phyloP scores from a whole-genome alignment of 2,329 filamentous ascomycete species.

The Calonectria fujianensis region DNA sequence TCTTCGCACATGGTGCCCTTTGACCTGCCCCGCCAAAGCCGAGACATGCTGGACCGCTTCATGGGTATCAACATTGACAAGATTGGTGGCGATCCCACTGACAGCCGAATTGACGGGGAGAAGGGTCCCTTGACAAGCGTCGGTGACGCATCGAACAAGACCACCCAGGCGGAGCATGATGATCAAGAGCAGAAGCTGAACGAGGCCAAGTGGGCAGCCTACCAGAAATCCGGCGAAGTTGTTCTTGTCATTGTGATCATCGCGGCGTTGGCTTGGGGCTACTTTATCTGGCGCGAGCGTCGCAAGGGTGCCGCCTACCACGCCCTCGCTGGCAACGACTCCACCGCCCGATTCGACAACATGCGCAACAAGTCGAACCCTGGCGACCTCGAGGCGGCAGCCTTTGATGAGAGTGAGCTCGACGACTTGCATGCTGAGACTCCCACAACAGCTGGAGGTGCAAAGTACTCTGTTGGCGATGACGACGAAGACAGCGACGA shows the following conservation, averaged over 20 bases:
- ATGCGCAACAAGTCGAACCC: constrained; percentile 68
- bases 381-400: constrained; percentile 76
- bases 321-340: constrained; percentile 66
- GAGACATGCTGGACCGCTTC: constrained; percentile 98
- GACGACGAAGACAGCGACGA: constrained; percentile 64
- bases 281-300: constrained; percentile 79
- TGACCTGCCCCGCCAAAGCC: constrained; percentile 88
- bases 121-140: constrained; percentile 86
- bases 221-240: constrained; percentile 90
- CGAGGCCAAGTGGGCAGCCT: constrained; percentile 90
- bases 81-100: constrained; percentile 87
- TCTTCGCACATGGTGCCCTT: constrained; percentile 99
- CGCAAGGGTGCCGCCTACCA: constrained; percentile 74
- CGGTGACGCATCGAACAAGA: constrained; percentile 77
- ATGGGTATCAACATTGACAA: constrained; percentile 93
- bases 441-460: constrained; percentile 64
- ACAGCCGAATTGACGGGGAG: constrained; percentile 90
- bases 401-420: constrained; percentile 80
- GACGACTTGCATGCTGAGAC: constrained; percentile 75
- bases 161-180: constrained; percentile 72
- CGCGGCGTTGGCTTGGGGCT: constrained; percentile 84
- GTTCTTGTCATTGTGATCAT: constrained; percentile 88
- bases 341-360: constrained; percentile 63
- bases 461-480: constrained; percentile 75
- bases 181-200: constrained; percentile 81